Conservation (phyloP, 257 asterid genomes). For the Solanum gandarillasii region DNA sequence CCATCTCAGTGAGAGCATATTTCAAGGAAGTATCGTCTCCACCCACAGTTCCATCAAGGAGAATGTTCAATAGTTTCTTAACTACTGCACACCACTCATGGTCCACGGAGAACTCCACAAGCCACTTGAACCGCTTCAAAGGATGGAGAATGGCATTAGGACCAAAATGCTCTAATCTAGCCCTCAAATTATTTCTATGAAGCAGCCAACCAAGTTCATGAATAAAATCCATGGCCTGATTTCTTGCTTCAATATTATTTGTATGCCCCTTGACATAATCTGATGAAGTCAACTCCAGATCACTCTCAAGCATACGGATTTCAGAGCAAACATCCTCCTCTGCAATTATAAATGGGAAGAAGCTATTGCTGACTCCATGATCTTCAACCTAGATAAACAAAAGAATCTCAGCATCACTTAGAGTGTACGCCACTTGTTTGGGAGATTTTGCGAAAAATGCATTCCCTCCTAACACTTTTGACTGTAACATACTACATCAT, state of each 20-base stretch:
- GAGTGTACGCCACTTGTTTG: neutral
- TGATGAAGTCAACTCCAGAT: conserved; percentile 31
- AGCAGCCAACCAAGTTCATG: conserved; percentile 83
- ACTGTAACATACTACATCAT: neutral
- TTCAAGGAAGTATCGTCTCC: conserved; percentile 39
- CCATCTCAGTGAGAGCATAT: conserved; percentile 43
- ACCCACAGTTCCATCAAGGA: conserved; percentile 46
- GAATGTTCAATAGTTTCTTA: conserved; percentile 42
- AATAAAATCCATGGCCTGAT: conserved; percentile 49
- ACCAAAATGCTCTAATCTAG: conserved; percentile 28
- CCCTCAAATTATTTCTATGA: conserved; percentile 36
- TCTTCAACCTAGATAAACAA: conserved; percentile 47
- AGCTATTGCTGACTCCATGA: conserved; percentile 55
- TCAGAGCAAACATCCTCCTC: conserved; percentile 63
- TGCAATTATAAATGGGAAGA: conserved; percentile 60
- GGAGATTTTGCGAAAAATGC: neutral
- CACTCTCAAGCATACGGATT: conserved; percentile 61
- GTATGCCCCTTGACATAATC: conserved; percentile 20
- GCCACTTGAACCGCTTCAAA: conserved; percentile 52
- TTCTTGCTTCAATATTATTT: conserved; percentile 20
- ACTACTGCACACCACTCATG: conserved; percentile 72
- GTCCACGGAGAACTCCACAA: conserved; percentile 50
- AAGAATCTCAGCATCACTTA: neutral
- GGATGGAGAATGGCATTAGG: conserved; percentile 24
- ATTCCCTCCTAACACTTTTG: neutral